phyloP scores from a whole-genome alignment of 108 stramenopile genomes.

The Bacterosira constricta region DNA sequence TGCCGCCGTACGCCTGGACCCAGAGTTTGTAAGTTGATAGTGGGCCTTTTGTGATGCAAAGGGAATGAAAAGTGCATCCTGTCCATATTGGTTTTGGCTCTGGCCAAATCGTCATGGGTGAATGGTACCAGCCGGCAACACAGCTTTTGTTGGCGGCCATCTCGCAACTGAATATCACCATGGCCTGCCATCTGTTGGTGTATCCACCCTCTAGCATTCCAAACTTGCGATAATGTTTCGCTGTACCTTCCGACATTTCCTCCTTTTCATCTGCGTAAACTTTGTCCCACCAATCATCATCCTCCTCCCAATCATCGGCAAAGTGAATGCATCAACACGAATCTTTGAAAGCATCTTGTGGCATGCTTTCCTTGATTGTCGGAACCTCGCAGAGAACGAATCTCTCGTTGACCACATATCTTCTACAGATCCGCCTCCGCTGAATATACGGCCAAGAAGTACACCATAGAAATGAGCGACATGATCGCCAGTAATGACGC shows the following conservation, averaged over 20 bases:
- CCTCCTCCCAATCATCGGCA: slow-evolving; percentile 8
- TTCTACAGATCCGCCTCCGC: not conserved
- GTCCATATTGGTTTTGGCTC: slow-evolving; percentile 22
- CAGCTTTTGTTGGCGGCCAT: slow-evolving; percentile 8
- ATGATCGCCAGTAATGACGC: not conserved
- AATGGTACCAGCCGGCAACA: slow-evolving; percentile 9
- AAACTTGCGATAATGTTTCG: slow-evolving; percentile 10
- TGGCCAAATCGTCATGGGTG: slow-evolving; percentile 3
- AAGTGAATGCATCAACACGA: slow-evolving; percentile 15
- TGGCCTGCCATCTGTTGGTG: not conserved
- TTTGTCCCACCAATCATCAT: not conserved
- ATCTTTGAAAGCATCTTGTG: not conserved
- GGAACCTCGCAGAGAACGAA: not conserved
- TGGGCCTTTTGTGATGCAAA: slow-evolving; percentile 8
- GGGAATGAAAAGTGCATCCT: slow-evolving; percentile 7
- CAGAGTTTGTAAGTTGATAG: slow-evolving; percentile 9
- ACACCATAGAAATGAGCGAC: slow-evolving; percentile 9
- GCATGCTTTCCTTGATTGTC: not conserved
- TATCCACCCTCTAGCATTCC: not conserved
- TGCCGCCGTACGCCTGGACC: slow-evolving; percentile 2
- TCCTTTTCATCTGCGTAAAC: not conserved
- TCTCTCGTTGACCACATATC: not conserved
- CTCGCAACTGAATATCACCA: slow-evolving; percentile 4
- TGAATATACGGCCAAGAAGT: no score
- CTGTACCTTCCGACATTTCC: not conserved